These are phyloP conservation scores for Collybia sordida DNA, from an alignment of 768 basidiomycete species.

Conservation along the genomic window DNA sequence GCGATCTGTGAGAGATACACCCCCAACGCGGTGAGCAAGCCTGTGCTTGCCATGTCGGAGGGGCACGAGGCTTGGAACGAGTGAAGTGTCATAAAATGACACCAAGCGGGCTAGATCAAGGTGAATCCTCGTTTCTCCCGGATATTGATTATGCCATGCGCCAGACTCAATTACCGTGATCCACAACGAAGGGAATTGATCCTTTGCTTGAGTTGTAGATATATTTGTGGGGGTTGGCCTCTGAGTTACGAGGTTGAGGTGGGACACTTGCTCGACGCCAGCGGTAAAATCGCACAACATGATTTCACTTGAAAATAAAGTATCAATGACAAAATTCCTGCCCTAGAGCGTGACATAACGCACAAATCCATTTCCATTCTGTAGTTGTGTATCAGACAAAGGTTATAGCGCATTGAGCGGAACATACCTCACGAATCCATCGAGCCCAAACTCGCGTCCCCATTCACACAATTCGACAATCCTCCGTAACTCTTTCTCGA, in stretches of 20 bases:
- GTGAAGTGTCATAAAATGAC: constrained; percentile 32
- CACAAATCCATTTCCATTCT: constrained; percentile 55
- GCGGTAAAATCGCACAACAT: constrained; percentile 47
- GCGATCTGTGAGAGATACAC: constrained; percentile 22
- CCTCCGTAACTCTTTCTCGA: constrained; percentile 18
- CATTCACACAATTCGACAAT: constrained; percentile 41
- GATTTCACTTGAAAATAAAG: constrained; percentile 34
- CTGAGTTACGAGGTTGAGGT: constrained; percentile 26
- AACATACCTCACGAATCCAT: constrained; percentile 47
- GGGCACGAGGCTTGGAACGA: constrained; percentile 25
- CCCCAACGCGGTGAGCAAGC: constrained; percentile 20
- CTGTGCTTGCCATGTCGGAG: constrained; percentile 17
- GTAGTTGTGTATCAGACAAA: neutral
- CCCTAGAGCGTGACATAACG: constrained; percentile 12
- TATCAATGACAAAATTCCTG: neutral
- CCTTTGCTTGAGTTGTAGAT: no score
- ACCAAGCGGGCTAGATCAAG: constrained; percentile 30
- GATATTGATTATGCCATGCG: constrained; percentile 30
- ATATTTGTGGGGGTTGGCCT: no score
- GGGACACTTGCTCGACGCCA: constrained; percentile 39
- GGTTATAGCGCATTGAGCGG: neutral
- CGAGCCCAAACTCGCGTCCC: constrained; percentile 38
- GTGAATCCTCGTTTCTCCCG: constrained; percentile 33
- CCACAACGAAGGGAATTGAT: no score
- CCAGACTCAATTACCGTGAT: constrained; percentile 19